Evolutionary conservation across 2,329 filamentous ascomycete genomes (phyloP).

Genomic region (Xylaria sp.): DNA sequence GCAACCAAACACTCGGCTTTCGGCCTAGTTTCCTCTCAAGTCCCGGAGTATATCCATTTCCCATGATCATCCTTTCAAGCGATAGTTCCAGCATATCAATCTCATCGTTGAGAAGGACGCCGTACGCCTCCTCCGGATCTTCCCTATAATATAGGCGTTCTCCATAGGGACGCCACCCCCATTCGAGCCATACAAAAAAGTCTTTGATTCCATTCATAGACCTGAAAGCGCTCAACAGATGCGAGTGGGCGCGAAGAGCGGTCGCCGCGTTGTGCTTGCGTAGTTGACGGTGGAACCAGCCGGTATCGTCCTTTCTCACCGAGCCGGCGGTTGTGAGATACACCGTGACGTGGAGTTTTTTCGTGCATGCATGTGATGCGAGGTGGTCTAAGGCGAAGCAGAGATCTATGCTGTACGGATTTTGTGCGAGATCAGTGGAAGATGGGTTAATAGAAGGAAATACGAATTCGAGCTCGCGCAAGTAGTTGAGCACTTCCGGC

Average conservation of each 20-base stretch:
- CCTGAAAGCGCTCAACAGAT: constrained; percentile 2
- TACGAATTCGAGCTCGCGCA: background rate
- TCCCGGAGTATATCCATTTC: background rate
- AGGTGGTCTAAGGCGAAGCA: constrained; percentile 3
- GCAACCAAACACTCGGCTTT: background rate
- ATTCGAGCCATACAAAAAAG: background rate
- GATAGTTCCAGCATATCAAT: constrained; percentile 2
- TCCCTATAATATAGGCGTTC: background rate
- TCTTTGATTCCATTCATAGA: background rate
- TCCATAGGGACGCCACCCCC: background rate
- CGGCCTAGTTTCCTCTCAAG: background rate
- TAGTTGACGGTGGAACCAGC: background rate
- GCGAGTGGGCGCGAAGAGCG: constrained; percentile 4
- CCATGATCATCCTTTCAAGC: background rate
- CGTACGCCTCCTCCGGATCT: background rate
- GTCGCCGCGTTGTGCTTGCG: background rate
- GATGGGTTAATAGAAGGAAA: constrained; percentile 4
- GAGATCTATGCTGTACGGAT: background rate
- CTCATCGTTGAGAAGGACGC: background rate
- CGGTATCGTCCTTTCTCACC: background rate
- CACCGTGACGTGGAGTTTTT: background rate
- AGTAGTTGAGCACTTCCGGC: constrained; percentile 2
- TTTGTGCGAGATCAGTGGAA: constrained; percentile 2
- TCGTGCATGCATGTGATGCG: background rate
- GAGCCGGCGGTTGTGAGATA: background rate